Conservation (phyloP, 306 rosid species). For the Leucaena leucocephala region DNA sequence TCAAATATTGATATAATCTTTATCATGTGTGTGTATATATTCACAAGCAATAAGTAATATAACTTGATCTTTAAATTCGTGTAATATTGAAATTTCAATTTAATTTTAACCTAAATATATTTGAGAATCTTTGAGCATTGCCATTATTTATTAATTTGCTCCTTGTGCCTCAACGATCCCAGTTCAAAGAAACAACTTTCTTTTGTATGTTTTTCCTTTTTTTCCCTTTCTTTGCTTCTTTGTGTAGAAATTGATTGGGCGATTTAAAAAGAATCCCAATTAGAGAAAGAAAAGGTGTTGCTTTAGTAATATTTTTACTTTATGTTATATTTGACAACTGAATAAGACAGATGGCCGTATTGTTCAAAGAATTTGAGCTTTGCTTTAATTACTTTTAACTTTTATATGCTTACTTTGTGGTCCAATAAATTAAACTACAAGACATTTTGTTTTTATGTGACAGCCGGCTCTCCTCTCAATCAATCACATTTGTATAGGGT, state of each 20-base stretch:
- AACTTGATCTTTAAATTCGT: neutral
- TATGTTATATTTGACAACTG: constrained; percentile 7
- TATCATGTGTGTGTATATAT: neutral
- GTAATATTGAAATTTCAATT: neutral
- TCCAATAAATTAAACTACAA: constrained; percentile 21
- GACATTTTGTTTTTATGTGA: constrained; percentile 14
- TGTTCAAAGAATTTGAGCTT: constrained; percentile 37
- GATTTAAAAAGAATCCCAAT: neutral
- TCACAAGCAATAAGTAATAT: neutral
- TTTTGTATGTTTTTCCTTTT: neutral
- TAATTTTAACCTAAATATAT: neutral
- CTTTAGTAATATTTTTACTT: neutral
- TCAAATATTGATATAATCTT: neutral
- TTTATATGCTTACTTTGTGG: constrained; percentile 19
- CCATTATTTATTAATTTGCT: neutral
- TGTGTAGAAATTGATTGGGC: neutral
- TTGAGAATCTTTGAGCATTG: neutral
- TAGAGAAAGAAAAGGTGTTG: neutral
- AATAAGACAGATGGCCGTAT: constrained; percentile 23
- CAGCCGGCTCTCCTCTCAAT: constrained; percentile 35
- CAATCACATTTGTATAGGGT: neutral
- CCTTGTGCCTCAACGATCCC: neutral
- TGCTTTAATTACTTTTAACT: constrained; percentile 12
- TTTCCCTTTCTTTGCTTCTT: neutral
- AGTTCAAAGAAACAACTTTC: neutral